Evolutionary conservation across 192 early-diverging fungal species (phyloP).

Genomic region (Coemansia aciculifera): DNA sequence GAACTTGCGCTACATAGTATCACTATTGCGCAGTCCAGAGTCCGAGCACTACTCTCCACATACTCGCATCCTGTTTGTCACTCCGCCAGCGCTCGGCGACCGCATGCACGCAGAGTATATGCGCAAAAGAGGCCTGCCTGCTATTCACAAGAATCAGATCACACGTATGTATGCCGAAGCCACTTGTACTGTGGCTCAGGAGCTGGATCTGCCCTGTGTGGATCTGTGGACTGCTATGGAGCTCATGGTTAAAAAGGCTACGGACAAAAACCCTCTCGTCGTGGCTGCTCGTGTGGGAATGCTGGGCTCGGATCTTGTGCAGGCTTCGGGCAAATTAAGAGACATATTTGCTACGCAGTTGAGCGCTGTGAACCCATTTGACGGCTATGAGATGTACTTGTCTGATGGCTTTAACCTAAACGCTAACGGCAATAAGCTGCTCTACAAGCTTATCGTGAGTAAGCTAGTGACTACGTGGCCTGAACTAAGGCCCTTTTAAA

Average conservation of each 20-base stretch:
- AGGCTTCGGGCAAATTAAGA: background rate
- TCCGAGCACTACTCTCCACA: constrained; percentile 62
- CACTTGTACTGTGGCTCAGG: constrained; percentile 48
- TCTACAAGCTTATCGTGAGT: constrained; percentile 20
- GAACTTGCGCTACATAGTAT: constrained; percentile 67
- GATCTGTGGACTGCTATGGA: constrained; percentile 51
- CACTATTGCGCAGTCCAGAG: constrained; percentile 50
- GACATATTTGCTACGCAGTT: background rate
- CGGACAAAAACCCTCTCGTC: constrained; percentile 13
- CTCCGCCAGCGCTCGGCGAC: constrained; percentile 71
- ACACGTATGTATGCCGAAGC: constrained; percentile 58
- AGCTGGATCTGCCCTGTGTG: constrained; percentile 19
- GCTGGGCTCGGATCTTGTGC: background rate
- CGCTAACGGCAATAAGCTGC: constrained; percentile 55
- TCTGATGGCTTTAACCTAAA: constrained; percentile 63
- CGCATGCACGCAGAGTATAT: constrained; percentile 40
- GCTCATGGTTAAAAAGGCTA: constrained; percentile 33
- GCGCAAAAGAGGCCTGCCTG: constrained; percentile 16
- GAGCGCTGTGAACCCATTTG: constrained; percentile 3
- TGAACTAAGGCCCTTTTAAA: constrained; percentile 6
- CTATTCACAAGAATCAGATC: constrained; percentile 45
- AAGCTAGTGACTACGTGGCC: constrained; percentile 14
- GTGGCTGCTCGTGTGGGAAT: background rate
- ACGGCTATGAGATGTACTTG: constrained; percentile 49
- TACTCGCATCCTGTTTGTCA: constrained; percentile 66